Conservation (phyloP, 1,139 yeast genomes). For the Hemisphaericaspora xylofermentans region DNA sequence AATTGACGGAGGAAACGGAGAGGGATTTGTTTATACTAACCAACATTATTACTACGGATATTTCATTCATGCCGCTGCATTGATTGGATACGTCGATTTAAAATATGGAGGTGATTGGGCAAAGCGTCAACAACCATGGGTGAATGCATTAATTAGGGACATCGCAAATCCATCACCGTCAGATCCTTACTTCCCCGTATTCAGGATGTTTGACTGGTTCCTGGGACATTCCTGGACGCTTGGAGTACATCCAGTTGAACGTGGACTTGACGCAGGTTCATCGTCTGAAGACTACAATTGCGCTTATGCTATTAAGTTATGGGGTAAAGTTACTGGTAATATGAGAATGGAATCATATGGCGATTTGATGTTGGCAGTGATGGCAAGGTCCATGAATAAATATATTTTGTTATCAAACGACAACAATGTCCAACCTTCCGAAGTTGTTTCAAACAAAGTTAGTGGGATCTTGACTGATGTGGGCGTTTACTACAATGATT, state of each 20-base stretch:
- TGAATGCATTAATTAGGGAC: conserved; percentile 58
- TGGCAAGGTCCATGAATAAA: conserved; percentile 57
- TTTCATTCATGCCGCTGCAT: conserved; percentile 73
- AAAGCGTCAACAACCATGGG: conserved; percentile 46
- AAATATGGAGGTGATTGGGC: conserved; percentile 60
- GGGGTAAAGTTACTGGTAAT: conserved; percentile 74
- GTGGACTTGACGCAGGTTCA: conserved; percentile 78
- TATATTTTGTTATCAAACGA: conserved; percentile 58
- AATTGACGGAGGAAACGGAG: conserved; percentile 47
- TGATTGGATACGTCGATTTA: conserved; percentile 63
- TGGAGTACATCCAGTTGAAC: conserved; percentile 67
- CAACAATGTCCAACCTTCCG: conserved; percentile 58
- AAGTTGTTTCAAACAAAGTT: conserved; percentile 60
- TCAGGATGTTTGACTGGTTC: conserved; percentile 75
- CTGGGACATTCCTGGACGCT: conserved; percentile 84
- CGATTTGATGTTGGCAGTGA: conserved; percentile 65
- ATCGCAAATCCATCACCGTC: conserved; percentile 67
- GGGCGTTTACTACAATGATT: conserved; percentile 73
- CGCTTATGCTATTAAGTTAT: conserved; percentile 77
- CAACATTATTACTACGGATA: conserved; percentile 83
- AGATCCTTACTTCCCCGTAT: conserved; percentile 70
- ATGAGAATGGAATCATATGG: conserved; percentile 68
- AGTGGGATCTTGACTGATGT: conserved; percentile 81
- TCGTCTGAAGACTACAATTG: conserved; percentile 79
- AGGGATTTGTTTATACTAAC: conserved; percentile 69